Evolutionary conservation across 1,284 basidiomycete species (phyloP).

Genomic region (Ustilago bromivora): DNA sequence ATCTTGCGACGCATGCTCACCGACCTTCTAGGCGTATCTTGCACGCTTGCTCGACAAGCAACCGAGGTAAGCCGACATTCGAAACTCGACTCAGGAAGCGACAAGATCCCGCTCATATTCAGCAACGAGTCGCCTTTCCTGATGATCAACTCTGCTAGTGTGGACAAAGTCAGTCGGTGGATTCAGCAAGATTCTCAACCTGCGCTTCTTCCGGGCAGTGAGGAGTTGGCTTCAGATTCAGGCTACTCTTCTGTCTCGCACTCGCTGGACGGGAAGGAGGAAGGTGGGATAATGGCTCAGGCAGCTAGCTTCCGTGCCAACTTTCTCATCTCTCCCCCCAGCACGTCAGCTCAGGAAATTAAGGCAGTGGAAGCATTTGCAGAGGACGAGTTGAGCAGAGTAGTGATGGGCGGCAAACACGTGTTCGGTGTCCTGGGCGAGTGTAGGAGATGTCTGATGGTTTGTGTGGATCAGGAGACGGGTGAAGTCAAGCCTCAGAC

Average conservation of each 20-base stretch:
- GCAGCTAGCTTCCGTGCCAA: conserved; percentile 55
- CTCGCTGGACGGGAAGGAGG: background rate
- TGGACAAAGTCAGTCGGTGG: conserved; percentile 46
- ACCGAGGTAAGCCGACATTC: conserved; percentile 32
- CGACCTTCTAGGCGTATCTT: conserved; percentile 40
- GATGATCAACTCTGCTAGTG: conserved; percentile 44
- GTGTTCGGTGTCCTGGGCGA: conserved; percentile 48
- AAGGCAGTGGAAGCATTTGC: conserved; percentile 12
- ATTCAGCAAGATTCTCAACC: conserved; percentile 12
- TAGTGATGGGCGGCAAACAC: conserved; percentile 39
- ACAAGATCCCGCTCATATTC: conserved; percentile 50
- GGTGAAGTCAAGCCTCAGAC: conserved; percentile 46
- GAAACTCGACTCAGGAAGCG: conserved; percentile 26
- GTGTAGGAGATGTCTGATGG: conserved; percentile 56
- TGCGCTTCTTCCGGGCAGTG: background rate
- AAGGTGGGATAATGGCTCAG: conserved; percentile 1
- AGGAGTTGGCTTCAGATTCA: conserved; percentile 41
- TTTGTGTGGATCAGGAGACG: conserved; percentile 49
- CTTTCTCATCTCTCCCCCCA: conserved; percentile 40
- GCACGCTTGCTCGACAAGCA: conserved; percentile 45
- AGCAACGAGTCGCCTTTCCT: conserved; percentile 62
- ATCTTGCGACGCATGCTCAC: conserved; percentile 33
- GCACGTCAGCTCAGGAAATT: background rate
- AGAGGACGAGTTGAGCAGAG: conserved; percentile 33
- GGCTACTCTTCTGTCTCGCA: conserved; percentile 39